Evolutionary conservation across 2,329 filamentous ascomycete species (phyloP), one percentile per base, ranked within the genome.

Genomic region (Colletotrichum cuscutae): DNA sequence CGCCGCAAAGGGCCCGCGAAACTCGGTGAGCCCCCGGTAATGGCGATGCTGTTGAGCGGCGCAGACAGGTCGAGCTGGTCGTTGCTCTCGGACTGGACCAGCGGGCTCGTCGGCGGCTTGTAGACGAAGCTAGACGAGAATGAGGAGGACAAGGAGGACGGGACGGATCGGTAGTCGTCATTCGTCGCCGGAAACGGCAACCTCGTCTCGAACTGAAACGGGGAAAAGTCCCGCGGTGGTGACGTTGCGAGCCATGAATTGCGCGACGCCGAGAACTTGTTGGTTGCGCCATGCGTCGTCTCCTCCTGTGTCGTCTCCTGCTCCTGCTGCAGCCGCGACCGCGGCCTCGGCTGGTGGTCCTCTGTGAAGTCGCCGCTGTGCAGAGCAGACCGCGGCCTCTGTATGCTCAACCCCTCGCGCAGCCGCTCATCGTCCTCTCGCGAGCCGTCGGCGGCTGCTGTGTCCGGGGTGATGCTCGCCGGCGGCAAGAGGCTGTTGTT

Each of bases 51-150:
- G 68, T 89, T 86, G 66, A 87, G 81, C 24, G 85, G 85, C 75
- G 89, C 85, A 2, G 90, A 86, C 60, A 93, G 86, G 71, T 94
- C 91, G 26, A 93, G 79, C 76, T 97, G 94, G 7, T 94, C 92
- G 76, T 95, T 97, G 82, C 92, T 97, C 78, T 95, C 91, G 54
- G 95, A 95, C 78, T 98, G 92, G 1, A 97, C 95, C 12, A 99
- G 86, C 15, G 97, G 97, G 78, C 95, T 98, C 2, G 97, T 98
- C 0, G 97, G 96, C 2, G 94, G 90, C 82, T 96, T 93, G 74
- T 97, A 93, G 37, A 93, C 88, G 80, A 98, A 98, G 77, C 91
- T 95, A 2, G 92, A 93, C 0, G 93, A 92, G 15, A 94, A 87
- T 1, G 94, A 93, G 8, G 92, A 95, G 3, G 92, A 92, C 11